Percentiles rank a stretch among this genome's conserved stretches.
Evolutionary conservation across 371 early-diverging fungal species (phyloP).

Genomic region (Blakeslea trispora): DNA sequence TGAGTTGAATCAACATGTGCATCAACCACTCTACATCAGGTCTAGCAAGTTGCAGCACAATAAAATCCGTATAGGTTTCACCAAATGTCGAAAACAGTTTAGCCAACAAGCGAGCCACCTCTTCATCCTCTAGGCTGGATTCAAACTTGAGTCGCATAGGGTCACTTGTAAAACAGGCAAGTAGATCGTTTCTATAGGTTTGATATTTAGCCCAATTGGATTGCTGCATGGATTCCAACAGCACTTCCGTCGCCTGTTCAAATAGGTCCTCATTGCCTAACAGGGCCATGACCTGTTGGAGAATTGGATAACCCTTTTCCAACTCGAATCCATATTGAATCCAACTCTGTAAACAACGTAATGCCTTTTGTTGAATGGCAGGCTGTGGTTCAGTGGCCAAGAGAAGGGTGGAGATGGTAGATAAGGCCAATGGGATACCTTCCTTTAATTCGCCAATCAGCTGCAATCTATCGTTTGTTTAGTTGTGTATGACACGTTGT

Average conservation of each 20-base stretch:
- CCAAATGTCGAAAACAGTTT: conserved; percentile 69
- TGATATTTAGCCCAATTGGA: conserved; percentile 33
- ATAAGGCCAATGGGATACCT: conserved; percentile 49
- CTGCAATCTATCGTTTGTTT: conserved; percentile 31
- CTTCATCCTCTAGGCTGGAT: conserved; percentile 57
- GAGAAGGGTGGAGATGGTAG: conserved; percentile 32
- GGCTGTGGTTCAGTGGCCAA: conserved; percentile 6
- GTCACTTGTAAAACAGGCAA: conserved; percentile 57
- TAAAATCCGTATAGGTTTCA: conserved; percentile 67
- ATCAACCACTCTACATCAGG: conserved; percentile 52
- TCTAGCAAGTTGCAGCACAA: conserved; percentile 49
- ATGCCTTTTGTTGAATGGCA: conserved; percentile 46
- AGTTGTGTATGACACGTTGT: no score
- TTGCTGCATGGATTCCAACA: conserved; percentile 59
- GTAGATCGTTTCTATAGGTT: conserved; percentile 53
- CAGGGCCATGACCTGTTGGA: conserved; percentile 45
- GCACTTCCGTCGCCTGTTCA: conserved; percentile 54
- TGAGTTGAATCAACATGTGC: conserved; percentile 69
- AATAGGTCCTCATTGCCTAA: conserved; percentile 48
- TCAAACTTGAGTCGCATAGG: conserved; percentile 50
- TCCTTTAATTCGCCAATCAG: conserved; percentile 51
- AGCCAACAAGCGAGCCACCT: conserved; percentile 56
- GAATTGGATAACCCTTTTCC: conserved; percentile 53
- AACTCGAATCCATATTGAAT: conserved; percentile 61
- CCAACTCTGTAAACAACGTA: conserved; percentile 64